Conservation (phyloP, 2,329 filamentous ascomycete genomes). For the Calonectria fujianensis region DNA sequence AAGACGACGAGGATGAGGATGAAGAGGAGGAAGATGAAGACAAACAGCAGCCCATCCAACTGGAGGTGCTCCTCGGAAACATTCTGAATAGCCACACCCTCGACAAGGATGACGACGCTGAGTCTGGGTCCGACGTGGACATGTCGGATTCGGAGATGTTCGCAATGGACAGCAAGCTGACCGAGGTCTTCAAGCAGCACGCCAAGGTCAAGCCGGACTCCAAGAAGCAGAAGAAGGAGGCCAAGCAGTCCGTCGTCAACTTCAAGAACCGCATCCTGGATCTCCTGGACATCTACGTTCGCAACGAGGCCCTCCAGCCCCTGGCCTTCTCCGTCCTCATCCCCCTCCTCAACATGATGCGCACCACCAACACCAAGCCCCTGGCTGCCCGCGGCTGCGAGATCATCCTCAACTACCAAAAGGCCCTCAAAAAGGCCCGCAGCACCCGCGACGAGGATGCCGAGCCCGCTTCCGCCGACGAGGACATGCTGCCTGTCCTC, state of each 20-base stretch:
- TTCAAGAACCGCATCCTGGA: slow-evolving; percentile 97
- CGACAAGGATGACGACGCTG: slow-evolving; percentile 75
- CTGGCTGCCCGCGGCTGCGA: slow-evolving; percentile 83
- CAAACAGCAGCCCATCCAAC: slow-evolving; percentile 66
- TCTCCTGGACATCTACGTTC: slow-evolving; percentile 88
- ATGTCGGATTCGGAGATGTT: slow-evolving; percentile 99
- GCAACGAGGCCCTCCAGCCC: slow-evolving; percentile 81
- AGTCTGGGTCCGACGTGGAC: slow-evolving; percentile 80
- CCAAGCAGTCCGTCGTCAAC: slow-evolving; percentile 91
- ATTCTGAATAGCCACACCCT: slow-evolving; percentile 83
- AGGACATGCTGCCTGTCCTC: slow-evolving; percentile 75
- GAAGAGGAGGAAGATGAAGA: slow-evolving; percentile 67
- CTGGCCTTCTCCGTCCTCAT: slow-evolving; percentile 82
- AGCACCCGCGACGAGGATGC: slow-evolving; percentile 63
- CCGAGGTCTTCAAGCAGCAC: slow-evolving; percentile 88
- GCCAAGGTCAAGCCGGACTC: slow-evolving; percentile 78
- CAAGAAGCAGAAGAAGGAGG: slow-evolving; percentile 90
- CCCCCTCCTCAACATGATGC: slow-evolving; percentile 84
- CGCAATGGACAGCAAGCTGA: slow-evolving; percentile 87
- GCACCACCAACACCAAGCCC: slow-evolving; percentile 85
- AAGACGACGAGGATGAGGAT: slow-evolving; percentile 63
- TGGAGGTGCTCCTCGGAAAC: slow-evolving; percentile 85
- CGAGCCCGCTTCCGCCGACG: slow-evolving; percentile 65
- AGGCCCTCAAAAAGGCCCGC: slow-evolving; percentile 76
- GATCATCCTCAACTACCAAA: slow-evolving; percentile 84